Evolutionary conservation across 345 rosid genomes (phyloP), one percentile per base, ranked within the genome.

Genomic region (Hibiscus syriacus): DNA sequence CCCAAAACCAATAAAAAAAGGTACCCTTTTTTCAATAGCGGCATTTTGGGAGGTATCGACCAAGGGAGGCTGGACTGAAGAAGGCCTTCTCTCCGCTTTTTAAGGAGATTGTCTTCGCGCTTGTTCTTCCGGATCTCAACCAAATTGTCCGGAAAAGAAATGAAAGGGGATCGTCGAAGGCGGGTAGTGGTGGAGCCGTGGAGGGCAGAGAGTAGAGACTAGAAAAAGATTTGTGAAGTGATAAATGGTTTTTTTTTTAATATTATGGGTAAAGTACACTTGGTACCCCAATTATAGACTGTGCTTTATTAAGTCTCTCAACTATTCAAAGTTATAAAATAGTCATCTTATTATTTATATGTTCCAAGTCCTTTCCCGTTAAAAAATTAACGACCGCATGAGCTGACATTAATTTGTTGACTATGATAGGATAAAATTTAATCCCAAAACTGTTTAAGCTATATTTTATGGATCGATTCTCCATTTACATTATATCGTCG

Each of bases 121-220:
- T 11, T 77, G 85, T 13, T 82, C 79, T 82, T 82, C 74, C 86
- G 76, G 72, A 84, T 82, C 72, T 80, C 86, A 1, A 84, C 81
- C 71, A 82, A 50, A 73, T 79, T 74, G 73, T 82, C 89, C 62
- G 17, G 3, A 3, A 0, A 13, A 11, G 48, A 43, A 43, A 43
- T 43, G 48, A 43, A 43, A 43, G n/a, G 48, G 12, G 41, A 10
- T 38, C 41, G 41, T 38, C 41, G 12, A 38, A 38, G 41, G 41
- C 48, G 48, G 48, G n/a, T 13, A 12, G 48, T 43, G 48, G 11
- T 12, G 16, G 48, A 14, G 48, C n/a, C 16, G 48, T 43, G 48
- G 48, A 14, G 48, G 48, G 17, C 3, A 14, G 48, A 13, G 48
- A 43, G 17, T 13, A 14, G 48, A 13, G 48, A 43, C 48, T 41